Evolutionary conservation across 768 basidiomycete genomes (phyloP).

Genomic region (Dioszegia aurantiaca): DNA sequence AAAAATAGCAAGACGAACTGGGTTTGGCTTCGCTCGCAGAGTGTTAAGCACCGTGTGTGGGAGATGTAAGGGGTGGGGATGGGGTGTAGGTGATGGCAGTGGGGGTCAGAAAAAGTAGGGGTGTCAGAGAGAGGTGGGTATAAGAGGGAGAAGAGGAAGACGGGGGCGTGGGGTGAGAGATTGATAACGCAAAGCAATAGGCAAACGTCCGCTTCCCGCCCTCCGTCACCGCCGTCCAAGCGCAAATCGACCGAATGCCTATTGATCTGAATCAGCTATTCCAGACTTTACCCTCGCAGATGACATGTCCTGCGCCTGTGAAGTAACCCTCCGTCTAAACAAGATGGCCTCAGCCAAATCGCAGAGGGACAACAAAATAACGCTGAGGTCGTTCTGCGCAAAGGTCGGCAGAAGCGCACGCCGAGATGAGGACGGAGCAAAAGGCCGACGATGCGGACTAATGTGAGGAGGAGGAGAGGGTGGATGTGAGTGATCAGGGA

Average conservation of each 20-base stretch:
- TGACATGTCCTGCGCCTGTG: slow-evolving; percentile 50
- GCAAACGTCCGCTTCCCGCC: slow-evolving; percentile 10
- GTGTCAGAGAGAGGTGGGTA: too few species aligned
- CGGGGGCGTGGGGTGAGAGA: background rate
- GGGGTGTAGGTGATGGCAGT: background rate
- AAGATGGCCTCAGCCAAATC: slow-evolving; percentile 15
- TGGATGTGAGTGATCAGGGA: background rate
- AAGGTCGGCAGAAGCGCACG: slow-evolving; percentile 20
- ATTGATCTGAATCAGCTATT: slow-evolving; percentile 11
- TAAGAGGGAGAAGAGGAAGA: background rate
- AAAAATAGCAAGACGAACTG: slow-evolving; percentile 96
- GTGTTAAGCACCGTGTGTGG: slow-evolving; percentile 85
- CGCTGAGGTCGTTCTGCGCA: slow-evolving; percentile 23
- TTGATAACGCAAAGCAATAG: background rate
- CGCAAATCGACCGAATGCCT: slow-evolving; percentile 8
- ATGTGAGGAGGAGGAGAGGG: background rate
- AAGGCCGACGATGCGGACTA: slow-evolving; percentile 26
- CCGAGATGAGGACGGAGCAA: slow-evolving; percentile 34
- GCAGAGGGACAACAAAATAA: slow-evolving; percentile 50
- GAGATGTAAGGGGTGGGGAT: slow-evolving; percentile 3
- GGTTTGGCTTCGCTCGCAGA: slow-evolving; percentile 62
- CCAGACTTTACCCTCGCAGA: too few species aligned
- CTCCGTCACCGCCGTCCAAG: background rate
- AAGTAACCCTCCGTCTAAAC: slow-evolving; percentile 41
- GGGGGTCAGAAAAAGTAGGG: slow-evolving; percentile 11